These are phyloP conservation scores for Lactarius tabidus DNA, from an alignment of 768 basidiomycete species.

Conservation along the genomic window DNA sequence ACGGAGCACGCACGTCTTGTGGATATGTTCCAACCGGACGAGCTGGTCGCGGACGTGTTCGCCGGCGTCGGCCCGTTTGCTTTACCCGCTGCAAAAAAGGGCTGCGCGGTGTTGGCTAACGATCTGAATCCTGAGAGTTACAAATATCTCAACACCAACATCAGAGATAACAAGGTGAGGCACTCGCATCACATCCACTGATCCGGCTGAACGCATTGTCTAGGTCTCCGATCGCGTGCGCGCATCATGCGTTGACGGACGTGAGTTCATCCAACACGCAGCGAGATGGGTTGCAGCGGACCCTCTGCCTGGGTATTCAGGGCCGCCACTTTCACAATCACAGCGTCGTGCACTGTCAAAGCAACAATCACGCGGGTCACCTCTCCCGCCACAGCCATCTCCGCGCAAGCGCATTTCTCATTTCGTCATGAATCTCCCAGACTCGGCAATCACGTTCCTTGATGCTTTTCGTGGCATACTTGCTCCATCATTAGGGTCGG, in stretches of 20 bases:
- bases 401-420: conserved; percentile 64
- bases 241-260: conserved; percentile 79
- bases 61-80: conserved; percentile 98
- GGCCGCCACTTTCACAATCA: conserved; percentile 33
- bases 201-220: conserved; percentile 1
- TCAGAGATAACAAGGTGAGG: conserved; percentile 70
- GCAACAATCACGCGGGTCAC: conserved; percentile 30
- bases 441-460: conserved; percentile 84
- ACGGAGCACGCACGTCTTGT: conserved; percentile 90
- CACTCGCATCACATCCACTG: not conserved
- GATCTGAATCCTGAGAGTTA: conserved; percentile 90
- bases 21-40: conserved; percentile 60
- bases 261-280: conserved; percentile 70
- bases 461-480: conserved; percentile 82
- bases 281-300: conserved; percentile 50
- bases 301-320: conserved; percentile 61
- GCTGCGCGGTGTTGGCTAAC: conserved; percentile 86
- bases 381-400: conserved; percentile 23
- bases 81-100: conserved; percentile 87
- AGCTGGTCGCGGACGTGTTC: conserved; percentile 89
- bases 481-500: conserved; percentile 34
- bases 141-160: conserved; percentile 72
- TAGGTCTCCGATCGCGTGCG: conserved; percentile 72
- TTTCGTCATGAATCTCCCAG: conserved; percentile 98
- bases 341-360: conserved; percentile 42